Evolutionary conservation across 2,329 filamentous ascomycete genomes (phyloP).

Genomic region (Elsinoe batatas): DNA sequence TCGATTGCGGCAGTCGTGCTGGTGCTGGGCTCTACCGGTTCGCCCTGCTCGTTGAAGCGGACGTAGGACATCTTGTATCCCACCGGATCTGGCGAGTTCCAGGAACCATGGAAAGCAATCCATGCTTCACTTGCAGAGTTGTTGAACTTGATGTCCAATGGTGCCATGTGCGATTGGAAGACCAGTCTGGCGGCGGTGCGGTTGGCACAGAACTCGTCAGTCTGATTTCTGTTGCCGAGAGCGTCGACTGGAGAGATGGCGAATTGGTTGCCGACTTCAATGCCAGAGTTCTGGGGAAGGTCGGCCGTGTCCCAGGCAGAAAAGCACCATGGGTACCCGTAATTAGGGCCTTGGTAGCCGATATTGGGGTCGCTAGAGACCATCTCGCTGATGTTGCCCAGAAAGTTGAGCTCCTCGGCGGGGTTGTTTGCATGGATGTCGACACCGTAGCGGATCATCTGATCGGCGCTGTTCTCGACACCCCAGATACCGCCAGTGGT

Average conservation of each 20-base stretch:
- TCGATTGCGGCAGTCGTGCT: conserved; percentile 40
- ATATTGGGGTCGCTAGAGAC: conserved; percentile 16
- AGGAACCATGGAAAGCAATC: conserved; percentile 63
- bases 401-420: conserved; percentile 64
- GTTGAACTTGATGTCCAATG: conserved; percentile 61
- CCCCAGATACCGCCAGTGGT: conserved; percentile 40
- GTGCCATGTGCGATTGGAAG: conserved; percentile 58
- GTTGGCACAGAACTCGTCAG: conserved; percentile 37
- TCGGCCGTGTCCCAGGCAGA: conserved; percentile 51
- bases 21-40: conserved; percentile 33
- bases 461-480: conserved; percentile 63
- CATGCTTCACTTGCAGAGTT: conserved; percentile 49
- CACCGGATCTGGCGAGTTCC: conserved; percentile 41
- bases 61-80: conserved; percentile 44
- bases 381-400: conserved; percentile 51
- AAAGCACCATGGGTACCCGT: conserved; percentile 63
- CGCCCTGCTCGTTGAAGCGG: conserved; percentile 35
- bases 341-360: conserved; percentile 43
- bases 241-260: conserved; percentile 31
- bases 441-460: conserved; percentile 40
- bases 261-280: conserved; percentile 41
- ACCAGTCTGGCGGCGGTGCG: conserved; percentile 43
- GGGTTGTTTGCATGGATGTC: conserved; percentile 61
- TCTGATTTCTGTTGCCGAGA: conserved; percentile 34
- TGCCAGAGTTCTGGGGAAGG: conserved; percentile 38